Evolutionary conservation across 2,329 filamentous ascomycete species (phyloP), one percentile per base, ranked within the genome.

Genomic region (Aureobasidium sp.): DNA sequence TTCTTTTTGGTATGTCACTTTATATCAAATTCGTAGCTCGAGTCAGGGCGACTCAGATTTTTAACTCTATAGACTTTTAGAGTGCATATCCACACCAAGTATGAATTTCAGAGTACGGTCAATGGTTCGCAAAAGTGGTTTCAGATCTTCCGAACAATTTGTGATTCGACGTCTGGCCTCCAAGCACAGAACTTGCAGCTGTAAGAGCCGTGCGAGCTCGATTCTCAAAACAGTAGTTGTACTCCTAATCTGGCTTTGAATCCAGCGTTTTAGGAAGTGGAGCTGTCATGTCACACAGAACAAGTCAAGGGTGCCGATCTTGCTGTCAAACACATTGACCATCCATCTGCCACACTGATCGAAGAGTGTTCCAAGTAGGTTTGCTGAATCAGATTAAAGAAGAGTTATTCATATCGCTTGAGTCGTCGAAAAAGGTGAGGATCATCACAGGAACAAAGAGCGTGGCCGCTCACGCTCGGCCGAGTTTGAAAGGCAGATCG

Each of bases 231-330:
- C 37, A 32, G 26, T 55, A 41, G 37, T 42, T 42, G 15, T 9
- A 29, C 15, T 20, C 37, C 17, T 13, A 13, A 26, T 23, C 26
- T 55, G 34, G 15, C n/a, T 26, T 29, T 6, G 15, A 15, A 9
- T 32, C 37, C 17, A 55, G 36, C 15, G 51, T 55, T 55, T 55
- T 55, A 55, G 37, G 51, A 55, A 42, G 51, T 55, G 51, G 51
- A 55, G 36, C 12, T 55, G 51, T 42, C 51, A 42, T 55, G 36
- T 55, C 37, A 32, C 34, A 32, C 26, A 37, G 34, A 53, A 39
- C n/a, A 41, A 41, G 50, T 53, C 50, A 53, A 53, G 34, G 6
- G 13, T 32, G 51, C 26, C 26, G 51, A 55, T 41, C 51, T 55
- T 41, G 13, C 36, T 42, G 37, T 29, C 36, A 42, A 39, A 15